These are phyloP conservation scores for Fusarium secorum DNA, from an alignment of 2,329 filamentous ascomycete genomes.

Conservation along the genomic window DNA sequence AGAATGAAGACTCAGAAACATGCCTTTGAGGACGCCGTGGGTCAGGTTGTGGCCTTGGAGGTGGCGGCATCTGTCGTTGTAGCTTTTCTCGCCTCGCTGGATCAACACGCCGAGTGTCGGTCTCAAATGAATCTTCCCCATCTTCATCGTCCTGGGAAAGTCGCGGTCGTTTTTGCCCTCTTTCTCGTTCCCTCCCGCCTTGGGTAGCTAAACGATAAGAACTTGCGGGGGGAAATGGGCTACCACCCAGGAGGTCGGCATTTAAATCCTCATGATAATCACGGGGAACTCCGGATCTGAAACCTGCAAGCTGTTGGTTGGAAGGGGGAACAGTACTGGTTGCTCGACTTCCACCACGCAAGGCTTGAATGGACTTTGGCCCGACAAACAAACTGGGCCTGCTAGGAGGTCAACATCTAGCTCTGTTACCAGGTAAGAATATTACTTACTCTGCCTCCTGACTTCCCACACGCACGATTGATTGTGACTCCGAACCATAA, in stretches of 20 bases:
- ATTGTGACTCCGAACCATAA: conserved; percentile 37
- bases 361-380: conserved; percentile 27
- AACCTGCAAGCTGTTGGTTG: conserved; percentile 31
- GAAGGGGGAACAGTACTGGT: conserved; percentile 22
- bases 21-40: conserved; percentile 5
- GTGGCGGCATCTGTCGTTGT: conserved; percentile 19
- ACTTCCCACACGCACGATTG: conserved; percentile 33
- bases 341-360: conserved; percentile 15
- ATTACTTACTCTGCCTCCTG: conserved; percentile 27
- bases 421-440: neutral
- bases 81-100: conserved; percentile 29
- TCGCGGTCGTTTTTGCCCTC: neutral
- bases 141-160: conserved; percentile 31
- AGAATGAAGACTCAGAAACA: neutral
- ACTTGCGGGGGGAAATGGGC: conserved; percentile 20
- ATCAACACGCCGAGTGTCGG: conserved; percentile 41
- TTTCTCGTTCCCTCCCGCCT: neutral
- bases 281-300: conserved; percentile 23
- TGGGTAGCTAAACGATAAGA: neutral
- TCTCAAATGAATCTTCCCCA: conserved; percentile 42
- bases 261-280: conserved; percentile 38
- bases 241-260: conserved; percentile 20
- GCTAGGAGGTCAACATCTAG: neutral
- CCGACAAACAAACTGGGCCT: conserved; percentile 37
- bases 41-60: conserved; percentile 15